Percentiles rank a stretch among this genome's conserved stretches.
These are phyloP conservation scores for Stagonosporopsis tanaceti DNA, from an alignment of 2,329 filamentous ascomycete genomes.

Conservation along the genomic window DNA sequence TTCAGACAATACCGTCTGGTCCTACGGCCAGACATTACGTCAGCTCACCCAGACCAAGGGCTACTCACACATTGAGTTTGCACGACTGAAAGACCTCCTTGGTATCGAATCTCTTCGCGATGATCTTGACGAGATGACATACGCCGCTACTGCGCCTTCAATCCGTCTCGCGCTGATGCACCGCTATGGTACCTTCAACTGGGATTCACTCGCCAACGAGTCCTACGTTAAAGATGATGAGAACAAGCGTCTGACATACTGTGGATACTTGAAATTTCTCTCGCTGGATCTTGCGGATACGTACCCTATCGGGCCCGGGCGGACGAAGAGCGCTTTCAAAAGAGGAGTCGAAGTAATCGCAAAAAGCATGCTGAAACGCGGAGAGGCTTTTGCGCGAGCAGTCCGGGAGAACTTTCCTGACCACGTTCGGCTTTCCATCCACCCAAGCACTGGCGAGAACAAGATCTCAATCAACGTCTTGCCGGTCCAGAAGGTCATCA, in stretches of 20 bases:
- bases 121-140: constrained; percentile 23
- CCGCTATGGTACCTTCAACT: constrained; percentile 27
- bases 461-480: constrained; percentile 36
- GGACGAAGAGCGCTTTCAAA: constrained; percentile 33
- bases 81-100: constrained; percentile 24
- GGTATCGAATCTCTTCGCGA: constrained; percentile 19
- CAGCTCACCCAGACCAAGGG: constrained; percentile 16
- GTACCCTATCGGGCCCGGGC: constrained; percentile 11
- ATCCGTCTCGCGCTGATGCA: constrained; percentile 28
- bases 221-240: constrained; percentile 21
- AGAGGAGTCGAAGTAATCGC: constrained; percentile 34
- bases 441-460: constrained; percentile 35
- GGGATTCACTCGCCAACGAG: constrained; percentile 13
- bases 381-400: constrained; percentile 36
- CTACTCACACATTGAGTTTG: constrained; percentile 30
- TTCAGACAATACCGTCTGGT: constrained; percentile 53
- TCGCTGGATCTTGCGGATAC: constrained; percentile 21
- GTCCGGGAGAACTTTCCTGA: constrained; percentile 23
- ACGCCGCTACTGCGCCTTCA: constrained; percentile 25
- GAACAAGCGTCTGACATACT: constrained; percentile 27
- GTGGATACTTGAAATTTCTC: constrained; percentile 31
- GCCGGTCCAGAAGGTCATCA: constrained; percentile 19
- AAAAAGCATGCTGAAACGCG: constrained; percentile 37
- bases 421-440: constrained; percentile 40
- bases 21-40: constrained; percentile 37